phyloP scores from a whole-genome alignment of 1,284 basidiomycete species.

The Tranzscheliella williamsii region DNA sequence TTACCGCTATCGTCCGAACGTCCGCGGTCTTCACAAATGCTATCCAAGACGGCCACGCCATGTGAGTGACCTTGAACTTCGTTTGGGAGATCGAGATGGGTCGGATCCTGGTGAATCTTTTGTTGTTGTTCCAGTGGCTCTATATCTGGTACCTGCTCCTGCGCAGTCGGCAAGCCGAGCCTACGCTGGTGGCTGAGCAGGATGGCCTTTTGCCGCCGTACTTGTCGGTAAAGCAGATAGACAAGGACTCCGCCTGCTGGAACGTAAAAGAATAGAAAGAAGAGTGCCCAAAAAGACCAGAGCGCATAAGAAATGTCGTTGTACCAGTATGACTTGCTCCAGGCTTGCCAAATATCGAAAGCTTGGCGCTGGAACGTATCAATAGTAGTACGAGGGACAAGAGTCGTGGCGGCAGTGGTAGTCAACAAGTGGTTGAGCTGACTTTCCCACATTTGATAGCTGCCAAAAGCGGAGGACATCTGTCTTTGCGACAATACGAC shows the following conservation, averaged over 20 bases:
- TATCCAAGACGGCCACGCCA: neutral
- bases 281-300: constrained; percentile 42
- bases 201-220: constrained; percentile 18
- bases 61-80: neutral
- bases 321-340: constrained; percentile 29
- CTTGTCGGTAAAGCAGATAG: constrained; percentile 29
- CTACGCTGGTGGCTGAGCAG: constrained; percentile 27
- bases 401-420: neutral
- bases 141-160: no score
- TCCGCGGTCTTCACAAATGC: no score
- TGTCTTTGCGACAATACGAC: constrained; percentile 14
- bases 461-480: constrained; percentile 6
- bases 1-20: constrained; percentile 5
- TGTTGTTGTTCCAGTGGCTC: constrained; percentile 14
- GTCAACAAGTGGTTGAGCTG: neutral
- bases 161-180: no score
- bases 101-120: constrained; percentile 1
- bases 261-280: constrained; percentile 48
- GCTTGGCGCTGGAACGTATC: constrained; percentile 6
- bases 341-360: constrained; percentile 17
- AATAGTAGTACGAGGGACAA: neutral
- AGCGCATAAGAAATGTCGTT: constrained; percentile 29
- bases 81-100: neutral
- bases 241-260: constrained; percentile 45
- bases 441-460: constrained; percentile 16